phyloP scores from a whole-genome alignment of 2,329 filamentous ascomycete genomes.

The Nigrospora oryzae region DNA sequence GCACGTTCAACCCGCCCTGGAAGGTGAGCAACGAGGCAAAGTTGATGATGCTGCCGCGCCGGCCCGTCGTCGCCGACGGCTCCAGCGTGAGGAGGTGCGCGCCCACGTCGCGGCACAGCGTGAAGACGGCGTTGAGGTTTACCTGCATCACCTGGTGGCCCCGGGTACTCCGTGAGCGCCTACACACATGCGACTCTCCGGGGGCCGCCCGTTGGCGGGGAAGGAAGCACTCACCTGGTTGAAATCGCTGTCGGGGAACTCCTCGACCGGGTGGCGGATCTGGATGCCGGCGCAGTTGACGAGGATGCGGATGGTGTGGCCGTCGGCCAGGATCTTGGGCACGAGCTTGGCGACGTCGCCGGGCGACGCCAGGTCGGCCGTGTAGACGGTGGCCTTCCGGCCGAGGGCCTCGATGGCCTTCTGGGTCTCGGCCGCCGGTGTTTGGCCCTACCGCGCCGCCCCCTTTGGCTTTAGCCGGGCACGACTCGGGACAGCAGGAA shows the following conservation, averaged over 20 bases:
- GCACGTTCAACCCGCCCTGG: conserved; percentile 82
- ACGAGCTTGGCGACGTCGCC: conserved; percentile 52
- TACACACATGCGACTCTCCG: no score
- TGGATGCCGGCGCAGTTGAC: conserved; percentile 87
- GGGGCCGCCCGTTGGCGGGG: no score
- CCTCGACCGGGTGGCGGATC: conserved; percentile 57
- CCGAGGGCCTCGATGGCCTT: conserved; percentile 55
- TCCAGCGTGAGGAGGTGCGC: conserved; percentile 64
- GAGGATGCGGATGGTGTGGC: conserved; percentile 64
- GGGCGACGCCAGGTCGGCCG: conserved; percentile 57
- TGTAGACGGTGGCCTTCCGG: conserved; percentile 59
- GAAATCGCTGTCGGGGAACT: conserved; percentile 2
- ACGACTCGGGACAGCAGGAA: neutral
- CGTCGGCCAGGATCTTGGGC: conserved; percentile 52
- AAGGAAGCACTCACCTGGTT: neutral
- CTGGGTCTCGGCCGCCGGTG: conserved; percentile 41
- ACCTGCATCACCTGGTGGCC: conserved; percentile 65
- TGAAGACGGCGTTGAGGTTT: conserved; percentile 77
- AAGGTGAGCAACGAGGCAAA: conserved; percentile 74
- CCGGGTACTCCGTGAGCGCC: conserved; percentile 22
- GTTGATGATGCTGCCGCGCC: conserved; percentile 66
- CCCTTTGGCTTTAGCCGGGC: neutral
- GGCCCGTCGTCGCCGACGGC: conserved; percentile 36
- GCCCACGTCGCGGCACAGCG: conserved; percentile 67
- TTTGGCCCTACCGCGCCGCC: conserved; percentile 26